A percentile compares a stretch with the other conserved stretches of the same genome.
Evolutionary conservation across 306 rosid species (phyloP).

Genomic region (Citrullus amarus): DNA sequence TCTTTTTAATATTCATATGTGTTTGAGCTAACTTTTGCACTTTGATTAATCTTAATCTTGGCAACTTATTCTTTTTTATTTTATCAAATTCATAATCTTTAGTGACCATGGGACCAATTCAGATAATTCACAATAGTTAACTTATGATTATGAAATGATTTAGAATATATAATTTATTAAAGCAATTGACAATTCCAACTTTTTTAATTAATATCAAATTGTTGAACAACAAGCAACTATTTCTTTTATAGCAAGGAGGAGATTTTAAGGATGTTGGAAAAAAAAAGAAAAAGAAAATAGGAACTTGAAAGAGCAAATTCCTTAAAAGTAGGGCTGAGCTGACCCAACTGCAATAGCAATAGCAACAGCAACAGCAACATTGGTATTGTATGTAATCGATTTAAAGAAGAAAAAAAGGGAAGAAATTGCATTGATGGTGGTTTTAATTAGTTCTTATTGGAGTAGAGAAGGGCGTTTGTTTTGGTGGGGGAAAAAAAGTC

Average conservation of each 20-base stretch:
- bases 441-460: background rate
- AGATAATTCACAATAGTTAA: too few relatives aligned
- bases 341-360: background rate
- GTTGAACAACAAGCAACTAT: background rate
- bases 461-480: background rate
- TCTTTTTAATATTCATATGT: too few relatives aligned
- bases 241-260: background rate
- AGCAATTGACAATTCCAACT: background rate
- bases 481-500: constrained; percentile 19
- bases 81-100: too few relatives aligned
- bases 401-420: background rate
- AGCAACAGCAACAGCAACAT: background rate
- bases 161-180: background rate
- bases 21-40: too few relatives aligned
- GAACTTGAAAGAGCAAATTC: background rate
- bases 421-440: background rate
- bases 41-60: too few relatives aligned
- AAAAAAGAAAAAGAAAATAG: background rate
- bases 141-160: background rate
- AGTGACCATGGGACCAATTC: too few relatives aligned
- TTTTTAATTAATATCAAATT: background rate
- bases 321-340: background rate
- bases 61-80: too few relatives aligned
- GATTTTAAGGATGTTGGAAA: background rate
- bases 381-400: background rate